A percentile compares a stretch with the other conserved stretches of the same genome.
phyloP scores from a whole-genome alignment of 352 stramenopile species.

The Discostella stelligera region DNA sequence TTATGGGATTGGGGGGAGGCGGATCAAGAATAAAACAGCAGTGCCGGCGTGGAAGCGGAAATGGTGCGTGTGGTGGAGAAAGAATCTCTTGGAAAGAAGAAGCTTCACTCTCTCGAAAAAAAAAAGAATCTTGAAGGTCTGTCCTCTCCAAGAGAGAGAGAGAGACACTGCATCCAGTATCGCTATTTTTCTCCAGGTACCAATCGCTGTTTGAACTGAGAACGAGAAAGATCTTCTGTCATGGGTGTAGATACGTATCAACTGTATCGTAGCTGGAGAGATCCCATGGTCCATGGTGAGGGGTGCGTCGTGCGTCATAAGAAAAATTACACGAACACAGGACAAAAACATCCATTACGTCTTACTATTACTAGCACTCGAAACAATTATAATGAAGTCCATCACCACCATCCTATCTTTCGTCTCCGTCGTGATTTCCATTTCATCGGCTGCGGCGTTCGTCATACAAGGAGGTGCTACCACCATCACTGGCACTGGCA shows the following conservation, averaged over 20 bases:
- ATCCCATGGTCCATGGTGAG: no score
- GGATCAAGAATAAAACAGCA: no score
- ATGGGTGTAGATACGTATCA: no score
- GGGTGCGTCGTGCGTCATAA: no score
- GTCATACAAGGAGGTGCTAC: slow-evolving; percentile 6
- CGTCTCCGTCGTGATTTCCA: slow-evolving; percentile 3
- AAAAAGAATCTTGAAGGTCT: not conserved
- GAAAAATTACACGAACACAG: no score
- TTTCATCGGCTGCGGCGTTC: slow-evolving; percentile 23
- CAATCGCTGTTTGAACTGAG: no score
- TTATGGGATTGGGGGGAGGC: no score
- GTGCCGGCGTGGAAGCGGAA: no score
- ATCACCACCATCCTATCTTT: slow-evolving; percentile 27
- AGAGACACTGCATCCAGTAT: not conserved
- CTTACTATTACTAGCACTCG: not conserved
- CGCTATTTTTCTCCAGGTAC: no score
- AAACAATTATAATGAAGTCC: slow-evolving; percentile 41
- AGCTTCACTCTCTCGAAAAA: not conserved
- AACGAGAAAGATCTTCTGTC: no score
- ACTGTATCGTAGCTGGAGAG: no score
- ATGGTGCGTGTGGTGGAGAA: not conserved
- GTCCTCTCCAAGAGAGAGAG: not conserved
- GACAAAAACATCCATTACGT: not conserved
- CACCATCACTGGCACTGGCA: not conserved
- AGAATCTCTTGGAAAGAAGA: not conserved